Evolutionary conservation across 2,329 filamentous ascomycete genomes (phyloP).

Genomic region (Biscogniauxia sp.): DNA sequence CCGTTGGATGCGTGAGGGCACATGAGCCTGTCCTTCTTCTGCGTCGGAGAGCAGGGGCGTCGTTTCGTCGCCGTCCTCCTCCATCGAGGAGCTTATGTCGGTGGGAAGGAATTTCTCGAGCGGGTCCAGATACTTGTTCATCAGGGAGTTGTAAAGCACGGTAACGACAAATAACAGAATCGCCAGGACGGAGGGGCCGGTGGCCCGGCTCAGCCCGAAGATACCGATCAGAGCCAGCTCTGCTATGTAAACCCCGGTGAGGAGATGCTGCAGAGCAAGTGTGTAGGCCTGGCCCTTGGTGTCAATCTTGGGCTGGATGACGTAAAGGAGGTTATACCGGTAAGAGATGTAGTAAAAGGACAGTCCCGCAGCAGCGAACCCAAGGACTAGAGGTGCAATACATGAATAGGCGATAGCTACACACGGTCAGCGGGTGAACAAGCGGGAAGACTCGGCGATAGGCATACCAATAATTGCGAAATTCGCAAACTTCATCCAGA

Average conservation of each 20-base stretch:
- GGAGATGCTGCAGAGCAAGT: slow-evolving; percentile 68
- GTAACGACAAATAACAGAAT: slow-evolving; percentile 60
- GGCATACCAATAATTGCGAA: slow-evolving; percentile 33
- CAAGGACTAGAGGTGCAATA: slow-evolving; percentile 70
- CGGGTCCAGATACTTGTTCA: slow-evolving; percentile 29
- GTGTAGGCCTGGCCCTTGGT: slow-evolving; percentile 72
- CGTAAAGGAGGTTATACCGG: slow-evolving; percentile 73
- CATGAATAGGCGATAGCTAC: slow-evolving; percentile 65
- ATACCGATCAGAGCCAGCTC: slow-evolving; percentile 69
- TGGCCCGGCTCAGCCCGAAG: slow-evolving; percentile 57
- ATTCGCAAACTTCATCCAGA: slow-evolving; percentile 28
- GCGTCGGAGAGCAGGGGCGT: slow-evolving; percentile 25
- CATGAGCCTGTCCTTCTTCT: slow-evolving; percentile 24
- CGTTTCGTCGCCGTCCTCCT: slow-evolving; percentile 20
- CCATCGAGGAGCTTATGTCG: slow-evolving; percentile 18
- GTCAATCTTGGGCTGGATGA: slow-evolving; percentile 66
- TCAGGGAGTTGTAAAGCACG: slow-evolving; percentile 56
- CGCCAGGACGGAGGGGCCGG: slow-evolving; percentile 62
- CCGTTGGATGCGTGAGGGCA: slow-evolving; percentile 21
- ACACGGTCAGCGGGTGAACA: slow-evolving; percentile 7
- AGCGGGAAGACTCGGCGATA: not conserved
- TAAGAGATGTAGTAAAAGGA: slow-evolving; percentile 72
- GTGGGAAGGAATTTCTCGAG: slow-evolving; percentile 30
- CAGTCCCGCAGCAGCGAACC: slow-evolving; percentile 67
- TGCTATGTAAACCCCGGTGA: slow-evolving; percentile 68